These are phyloP conservation scores for Rubus parviflorus DNA, from an alignment of 306 rosid genomes.

Conservation along the genomic window DNA sequence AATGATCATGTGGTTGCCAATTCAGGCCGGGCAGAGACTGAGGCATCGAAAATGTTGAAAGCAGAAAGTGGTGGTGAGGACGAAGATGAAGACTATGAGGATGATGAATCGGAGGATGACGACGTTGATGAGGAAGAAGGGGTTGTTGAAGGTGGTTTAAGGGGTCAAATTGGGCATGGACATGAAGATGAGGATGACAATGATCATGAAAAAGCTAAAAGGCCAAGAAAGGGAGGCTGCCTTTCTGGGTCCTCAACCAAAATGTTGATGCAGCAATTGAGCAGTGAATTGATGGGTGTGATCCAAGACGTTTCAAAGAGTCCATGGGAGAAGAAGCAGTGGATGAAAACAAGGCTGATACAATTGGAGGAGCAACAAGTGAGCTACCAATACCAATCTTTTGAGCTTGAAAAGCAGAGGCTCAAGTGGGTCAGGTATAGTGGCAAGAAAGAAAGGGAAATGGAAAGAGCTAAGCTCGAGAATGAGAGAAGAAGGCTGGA, in stretches of 20 bases:
- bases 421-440: conserved; percentile 80
- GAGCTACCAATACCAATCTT: conserved; percentile 42
- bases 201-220: conserved; percentile 42
- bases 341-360: conserved; percentile 56
- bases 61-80: conserved; percentile 43
- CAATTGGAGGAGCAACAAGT: conserved; percentile 69
- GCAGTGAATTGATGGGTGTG: conserved; percentile 49
- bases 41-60: conserved; percentile 43
- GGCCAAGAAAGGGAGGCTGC: conserved; percentile 34
- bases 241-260: conserved; percentile 15
- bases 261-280: conserved; percentile 45
- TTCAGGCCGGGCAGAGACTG: conserved; percentile 38
- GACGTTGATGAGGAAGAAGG: conserved; percentile 62
- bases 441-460: conserved; percentile 85
- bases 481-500: conserved; percentile 57
- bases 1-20: conserved; percentile 27
- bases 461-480: conserved; percentile 78
- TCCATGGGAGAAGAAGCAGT: conserved; percentile 74
- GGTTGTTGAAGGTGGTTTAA: conserved; percentile 44
- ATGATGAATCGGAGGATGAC: conserved; percentile 46
- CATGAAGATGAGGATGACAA: conserved; percentile 59
- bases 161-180: conserved; percentile 42
- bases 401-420: conserved; percentile 78
- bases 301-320: conserved; percentile 62
- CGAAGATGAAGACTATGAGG: conserved; percentile 47